phyloP scores from a whole-genome alignment of 768 basidiomycete genomes.

The Clathrus columnatus region DNA sequence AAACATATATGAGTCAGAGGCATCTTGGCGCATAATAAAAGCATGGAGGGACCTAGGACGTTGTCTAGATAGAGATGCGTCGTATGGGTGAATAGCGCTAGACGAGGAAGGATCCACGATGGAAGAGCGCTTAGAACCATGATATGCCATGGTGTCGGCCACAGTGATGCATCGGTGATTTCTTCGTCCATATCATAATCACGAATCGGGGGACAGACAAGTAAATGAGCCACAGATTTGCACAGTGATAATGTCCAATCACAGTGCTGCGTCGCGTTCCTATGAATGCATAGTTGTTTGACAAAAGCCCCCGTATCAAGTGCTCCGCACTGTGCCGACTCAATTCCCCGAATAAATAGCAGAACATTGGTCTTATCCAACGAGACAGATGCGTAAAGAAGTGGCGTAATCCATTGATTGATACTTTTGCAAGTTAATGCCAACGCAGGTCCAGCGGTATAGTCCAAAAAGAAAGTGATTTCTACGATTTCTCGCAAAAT shows the following conservation, averaged over 20 bases:
- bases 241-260: constrained; percentile 8
- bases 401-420: constrained; percentile 4
- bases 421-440: background rate
- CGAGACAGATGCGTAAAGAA: constrained; percentile 1
- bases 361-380: background rate
- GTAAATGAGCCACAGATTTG: background rate
- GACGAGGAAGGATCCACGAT: background rate
- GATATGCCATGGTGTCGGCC: constrained; percentile 1
- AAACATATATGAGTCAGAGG: constrained; percentile 7
- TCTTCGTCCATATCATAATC: background rate
- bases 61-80: constrained; percentile 7
- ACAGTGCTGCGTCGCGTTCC: background rate
- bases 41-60: background rate
- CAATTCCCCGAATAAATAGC: constrained; percentile 1
- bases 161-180: background rate
- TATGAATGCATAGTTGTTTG: background rate
- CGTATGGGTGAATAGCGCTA: background rate
- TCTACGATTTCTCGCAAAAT: constrained; percentile 4
- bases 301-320: background rate
- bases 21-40: background rate
- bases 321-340: constrained; percentile 4
- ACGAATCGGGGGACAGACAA: background rate
- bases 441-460: background rate
- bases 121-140: background rate
- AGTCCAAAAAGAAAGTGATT: background rate